Evolutionary conservation across 1,139 yeast species (phyloP), one percentile per base, ranked within the genome.

Genomic region (Pneumocystis jirovecii): DNA sequence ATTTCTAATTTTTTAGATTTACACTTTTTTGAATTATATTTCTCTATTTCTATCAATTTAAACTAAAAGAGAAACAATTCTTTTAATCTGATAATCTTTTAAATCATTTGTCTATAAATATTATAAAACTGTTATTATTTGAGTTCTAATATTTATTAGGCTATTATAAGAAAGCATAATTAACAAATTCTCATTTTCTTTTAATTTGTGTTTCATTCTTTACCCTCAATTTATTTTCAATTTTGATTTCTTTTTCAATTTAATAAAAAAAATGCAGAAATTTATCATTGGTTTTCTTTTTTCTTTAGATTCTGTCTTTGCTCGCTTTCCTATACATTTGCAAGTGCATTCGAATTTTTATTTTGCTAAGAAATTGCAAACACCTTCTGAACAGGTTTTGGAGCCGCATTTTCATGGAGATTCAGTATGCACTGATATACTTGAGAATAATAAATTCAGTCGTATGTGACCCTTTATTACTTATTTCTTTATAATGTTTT

Each of bases 1-100:
- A 39, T 63, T 59, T 66, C 66, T 40, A 66, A 66, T 61, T 64
- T 63, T 56, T 7, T 42, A 45, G 17, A 50, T 44, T 40, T 60
- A 17, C 25, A 45, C 60, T 19, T 50, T 42, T 35, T 12, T 17
- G 37, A 21, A 63, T 25, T 35, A 61, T 63, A 17, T 19, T 25
- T n/a, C 5, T 21, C 40, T 19, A 19, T 42, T 37, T 45, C 61
- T 40, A 19, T 31, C 34, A 31, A 31, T 31, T 31, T 31, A 31
- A 31, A 31, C 5, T 31, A 31, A 31, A 31, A 31, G 50, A 37
- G 34, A 19, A 17, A 10, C 50, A 21, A 6, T 19, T 42, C 29
- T 10, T 12, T 21, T 35, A 50, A 31, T 34, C 15, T 17, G 31
- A 17, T 25, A 35, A 3, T 4, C 19, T 35, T 12, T 31, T 34